Evolutionary conservation across 495 filamentous ascomycete species (phyloP).

Genomic region (Talaromyces wortmannii): DNA sequence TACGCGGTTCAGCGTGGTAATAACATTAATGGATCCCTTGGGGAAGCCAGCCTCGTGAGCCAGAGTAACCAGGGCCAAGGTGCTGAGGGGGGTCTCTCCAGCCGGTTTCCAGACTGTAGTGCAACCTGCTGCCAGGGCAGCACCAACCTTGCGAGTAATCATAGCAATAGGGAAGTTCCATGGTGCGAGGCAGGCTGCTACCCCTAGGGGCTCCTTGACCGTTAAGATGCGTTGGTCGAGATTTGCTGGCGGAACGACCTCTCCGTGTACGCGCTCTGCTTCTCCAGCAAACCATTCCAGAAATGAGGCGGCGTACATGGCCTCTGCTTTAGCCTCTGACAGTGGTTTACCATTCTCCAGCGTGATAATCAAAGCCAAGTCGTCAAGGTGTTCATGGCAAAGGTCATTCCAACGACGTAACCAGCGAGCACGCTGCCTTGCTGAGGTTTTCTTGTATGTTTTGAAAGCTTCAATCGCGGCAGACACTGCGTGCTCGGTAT

Average conservation of each 20-base stretch:
- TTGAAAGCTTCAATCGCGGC: conserved; percentile 59
- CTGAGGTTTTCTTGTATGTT: conserved; percentile 64
- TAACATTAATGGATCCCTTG: conserved; percentile 52
- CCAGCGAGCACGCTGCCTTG: conserved; percentile 72
- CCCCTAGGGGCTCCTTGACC: conserved; percentile 26
- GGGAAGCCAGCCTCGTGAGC: conserved; percentile 54
- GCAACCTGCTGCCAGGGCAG: conserved; percentile 29
- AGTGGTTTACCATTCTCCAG: conserved; percentile 45
- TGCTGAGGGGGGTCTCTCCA: conserved; percentile 47
- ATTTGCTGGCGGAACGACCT: conserved; percentile 15
- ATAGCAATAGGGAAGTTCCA: conserved; percentile 40
- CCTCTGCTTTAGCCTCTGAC: conserved; percentile 34
- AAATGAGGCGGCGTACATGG: conserved; percentile 40
- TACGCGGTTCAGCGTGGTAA: conserved; percentile 48
- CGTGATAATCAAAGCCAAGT: conserved; percentile 47
- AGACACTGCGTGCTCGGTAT: neutral
- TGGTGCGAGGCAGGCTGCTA: conserved; percentile 23
- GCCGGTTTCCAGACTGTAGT: conserved; percentile 21
- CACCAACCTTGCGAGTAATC: conserved; percentile 29
- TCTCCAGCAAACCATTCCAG: conserved; percentile 48
- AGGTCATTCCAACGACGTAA: conserved; percentile 73
- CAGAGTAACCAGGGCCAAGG: conserved; percentile 48
- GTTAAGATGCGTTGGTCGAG: conserved; percentile 11
- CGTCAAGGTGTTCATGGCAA: conserved; percentile 66
- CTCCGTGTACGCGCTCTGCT: conserved; percentile 51